Conservation (phyloP, 2,329 filamentous ascomycete species). For the Elsinoe australis region DNA sequence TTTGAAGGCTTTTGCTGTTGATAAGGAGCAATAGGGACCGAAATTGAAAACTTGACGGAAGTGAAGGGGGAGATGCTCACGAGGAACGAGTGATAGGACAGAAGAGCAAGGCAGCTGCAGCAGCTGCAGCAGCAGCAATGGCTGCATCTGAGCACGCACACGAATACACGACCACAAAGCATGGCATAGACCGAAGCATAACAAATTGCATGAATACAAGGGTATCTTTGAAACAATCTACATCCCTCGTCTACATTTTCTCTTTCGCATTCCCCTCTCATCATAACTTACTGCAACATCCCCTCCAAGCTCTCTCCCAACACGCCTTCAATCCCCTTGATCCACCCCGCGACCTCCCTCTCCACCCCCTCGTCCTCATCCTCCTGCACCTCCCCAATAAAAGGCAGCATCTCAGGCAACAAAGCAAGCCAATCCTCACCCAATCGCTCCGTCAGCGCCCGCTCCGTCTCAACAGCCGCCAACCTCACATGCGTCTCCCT, state of each 20-base stretch:
- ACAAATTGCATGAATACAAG: conserved; percentile 12
- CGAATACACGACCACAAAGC: too few species aligned
- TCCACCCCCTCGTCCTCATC: conserved; percentile 94
- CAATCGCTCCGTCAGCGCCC: conserved; percentile 54
- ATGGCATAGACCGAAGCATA: too few species aligned
- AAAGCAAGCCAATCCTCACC: conserved; percentile 91
- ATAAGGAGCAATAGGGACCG: conserved; percentile 28
- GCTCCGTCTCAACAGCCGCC: conserved; percentile 74
- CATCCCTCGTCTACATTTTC: too few species aligned
- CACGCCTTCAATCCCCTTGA: conserved; percentile 78
- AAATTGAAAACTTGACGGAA: not conserved
- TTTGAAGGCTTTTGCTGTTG: conserved; percentile 44
- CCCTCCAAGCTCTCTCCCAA: conserved; percentile 84
- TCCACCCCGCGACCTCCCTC: conserved; percentile 81
- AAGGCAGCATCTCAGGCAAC: conserved; percentile 90
- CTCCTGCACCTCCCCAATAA: conserved; percentile 91
- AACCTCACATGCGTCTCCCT: conserved; percentile 65
- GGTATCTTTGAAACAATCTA: conserved; percentile 5
- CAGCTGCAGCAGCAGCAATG: too few species aligned
- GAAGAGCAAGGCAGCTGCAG: too few species aligned
- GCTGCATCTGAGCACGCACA: too few species aligned
- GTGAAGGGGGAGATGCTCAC: not conserved
- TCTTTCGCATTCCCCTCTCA: too few species aligned
- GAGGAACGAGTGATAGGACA: not conserved
- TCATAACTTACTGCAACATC: conserved; percentile 64